These are phyloP conservation scores for Aspergillus uvarum DNA, from an alignment of 2,329 filamentous ascomycete genomes.

Conservation along the genomic window DNA sequence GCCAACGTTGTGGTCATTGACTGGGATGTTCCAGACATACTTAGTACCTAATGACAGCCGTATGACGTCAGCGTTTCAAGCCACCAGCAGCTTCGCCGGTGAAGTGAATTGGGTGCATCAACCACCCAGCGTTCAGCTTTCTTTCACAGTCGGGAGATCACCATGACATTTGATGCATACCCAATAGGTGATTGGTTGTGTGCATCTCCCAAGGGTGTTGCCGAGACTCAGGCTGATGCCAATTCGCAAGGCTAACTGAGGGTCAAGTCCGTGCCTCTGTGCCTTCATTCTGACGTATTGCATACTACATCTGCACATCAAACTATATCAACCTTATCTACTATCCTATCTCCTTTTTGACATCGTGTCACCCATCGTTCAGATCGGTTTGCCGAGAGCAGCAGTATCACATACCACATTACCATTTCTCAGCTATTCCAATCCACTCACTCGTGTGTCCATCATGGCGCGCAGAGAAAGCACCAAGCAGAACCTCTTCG, in stretches of 20 bases:
- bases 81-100: not conserved
- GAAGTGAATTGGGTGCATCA: not conserved
- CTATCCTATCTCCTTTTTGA: not conserved
- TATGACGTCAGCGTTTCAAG: not conserved
- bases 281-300: constrained; percentile 6
- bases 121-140: not conserved
- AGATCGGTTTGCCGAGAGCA: not conserved
- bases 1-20: too few species aligned
- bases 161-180: not conserved
- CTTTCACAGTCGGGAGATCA: not conserved
- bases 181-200: not conserved
- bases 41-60: not conserved
- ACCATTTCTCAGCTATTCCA: not conserved
- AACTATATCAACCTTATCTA: not conserved
- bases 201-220: not conserved
- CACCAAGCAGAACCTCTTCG: constrained; percentile 48
- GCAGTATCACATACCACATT: not conserved
- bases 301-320: not conserved
- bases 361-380: not conserved
- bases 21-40: too few species aligned
- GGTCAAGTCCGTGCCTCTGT: not conserved
- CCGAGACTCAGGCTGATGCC: not conserved
- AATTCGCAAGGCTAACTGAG: not conserved
- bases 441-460: not conserved
- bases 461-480: not conserved